These are phyloP conservation scores for Lagerstroemia speciosa DNA, from an alignment of 345 rosid genomes.

Conservation along the genomic window DNA sequence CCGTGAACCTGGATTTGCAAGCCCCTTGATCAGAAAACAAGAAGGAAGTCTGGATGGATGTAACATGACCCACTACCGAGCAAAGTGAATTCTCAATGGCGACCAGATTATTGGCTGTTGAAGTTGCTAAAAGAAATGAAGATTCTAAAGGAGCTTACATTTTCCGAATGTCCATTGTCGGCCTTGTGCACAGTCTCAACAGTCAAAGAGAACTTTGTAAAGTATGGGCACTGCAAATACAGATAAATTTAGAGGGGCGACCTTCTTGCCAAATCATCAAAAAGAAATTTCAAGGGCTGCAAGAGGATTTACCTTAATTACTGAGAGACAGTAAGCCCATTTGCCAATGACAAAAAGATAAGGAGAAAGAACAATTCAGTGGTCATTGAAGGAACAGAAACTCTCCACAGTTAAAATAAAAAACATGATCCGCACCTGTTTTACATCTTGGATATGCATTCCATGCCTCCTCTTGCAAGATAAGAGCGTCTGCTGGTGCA, in stretches of 20 bases:
- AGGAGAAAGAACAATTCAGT: slow-evolving; percentile 17
- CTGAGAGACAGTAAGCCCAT: slow-evolving; percentile 24
- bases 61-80: not conserved
- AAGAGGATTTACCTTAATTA: slow-evolving; percentile 46
- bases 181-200: slow-evolving; percentile 52
- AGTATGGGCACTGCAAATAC: slow-evolving; percentile 56
- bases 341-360: slow-evolving; percentile 5
- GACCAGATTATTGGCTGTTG: not conserved
- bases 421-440: slow-evolving; percentile 33
- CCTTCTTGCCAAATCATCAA: not conserved
- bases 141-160: slow-evolving; percentile 32
- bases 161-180: slow-evolving; percentile 50
- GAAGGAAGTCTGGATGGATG: slow-evolving; percentile 5
- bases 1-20: slow-evolving; percentile 38
- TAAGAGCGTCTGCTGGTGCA: slow-evolving; percentile 59
- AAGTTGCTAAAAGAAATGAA: not conserved
- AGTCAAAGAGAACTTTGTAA: slow-evolving; percentile 50
- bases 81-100: not conserved
- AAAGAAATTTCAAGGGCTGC: not conserved
- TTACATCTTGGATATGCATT: slow-evolving; percentile 70
- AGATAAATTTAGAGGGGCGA: not conserved
- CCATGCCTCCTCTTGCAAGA: slow-evolving; percentile 70
- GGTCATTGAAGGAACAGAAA: slow-evolving; percentile 7
- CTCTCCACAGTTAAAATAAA: not conserved
- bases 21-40: slow-evolving; percentile 9